Evolutionary conservation across 306 rosid genomes (phyloP).

Genomic region (Trifolium fragiferum): DNA sequence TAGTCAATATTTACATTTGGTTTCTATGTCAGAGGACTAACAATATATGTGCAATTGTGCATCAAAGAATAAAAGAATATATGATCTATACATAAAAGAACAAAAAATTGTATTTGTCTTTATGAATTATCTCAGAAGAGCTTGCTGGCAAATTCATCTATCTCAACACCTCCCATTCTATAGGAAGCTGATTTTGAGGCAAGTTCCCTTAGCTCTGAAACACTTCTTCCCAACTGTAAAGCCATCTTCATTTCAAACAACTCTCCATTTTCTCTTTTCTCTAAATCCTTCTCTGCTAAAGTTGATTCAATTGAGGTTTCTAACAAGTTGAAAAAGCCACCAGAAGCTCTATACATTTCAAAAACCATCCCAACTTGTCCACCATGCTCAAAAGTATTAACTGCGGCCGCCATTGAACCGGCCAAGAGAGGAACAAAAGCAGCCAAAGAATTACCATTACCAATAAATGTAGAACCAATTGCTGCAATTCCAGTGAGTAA

Average conservation of each 20-base stretch:
- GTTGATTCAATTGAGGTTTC: conserved; percentile 55
- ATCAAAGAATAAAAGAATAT: background rate
- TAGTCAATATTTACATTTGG: background rate
- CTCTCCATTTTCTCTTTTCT: conserved; percentile 71
- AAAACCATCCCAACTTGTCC: conserved; percentile 79
- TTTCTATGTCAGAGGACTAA: background rate
- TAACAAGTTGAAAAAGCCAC: conserved; percentile 56
- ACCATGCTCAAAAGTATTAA: conserved; percentile 68
- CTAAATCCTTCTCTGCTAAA: conserved; percentile 56
- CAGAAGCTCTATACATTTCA: conserved; percentile 69
- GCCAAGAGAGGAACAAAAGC: conserved; percentile 55
- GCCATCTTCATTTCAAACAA: conserved; percentile 68
- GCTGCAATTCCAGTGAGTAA: conserved; percentile 74
- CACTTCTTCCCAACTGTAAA: conserved; percentile 68
- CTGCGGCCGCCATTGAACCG: conserved; percentile 57
- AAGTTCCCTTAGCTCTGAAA: conserved; percentile 57
- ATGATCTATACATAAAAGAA: background rate
- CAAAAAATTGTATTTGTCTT: background rate
- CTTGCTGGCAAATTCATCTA: conserved; percentile 67
- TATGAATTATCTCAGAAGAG: conserved; percentile 26
- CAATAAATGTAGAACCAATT: conserved; percentile 52
- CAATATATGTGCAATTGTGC: background rate
- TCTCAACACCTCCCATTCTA: conserved; percentile 47
- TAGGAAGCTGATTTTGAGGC: conserved; percentile 55
- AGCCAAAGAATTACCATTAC: conserved; percentile 38